phyloP scores from a whole-genome alignment of 2,329 filamentous ascomycete genomes.

The Colletotrichum zoysiae region DNA sequence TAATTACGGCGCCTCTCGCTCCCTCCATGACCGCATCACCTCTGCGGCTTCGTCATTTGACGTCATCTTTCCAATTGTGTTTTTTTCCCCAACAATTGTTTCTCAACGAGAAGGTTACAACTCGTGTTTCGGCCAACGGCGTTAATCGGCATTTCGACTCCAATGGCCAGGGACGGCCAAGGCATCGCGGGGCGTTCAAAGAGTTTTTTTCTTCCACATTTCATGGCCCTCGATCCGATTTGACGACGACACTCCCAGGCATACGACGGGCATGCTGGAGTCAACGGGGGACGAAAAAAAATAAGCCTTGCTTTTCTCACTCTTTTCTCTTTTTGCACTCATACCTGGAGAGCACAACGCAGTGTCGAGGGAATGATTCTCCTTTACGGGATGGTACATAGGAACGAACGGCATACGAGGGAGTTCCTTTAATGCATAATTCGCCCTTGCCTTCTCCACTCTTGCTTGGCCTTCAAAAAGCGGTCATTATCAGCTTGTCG shows the following conservation, averaged over 20 bases:
- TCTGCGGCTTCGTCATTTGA: slow-evolving; percentile 30
- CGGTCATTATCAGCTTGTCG: slow-evolving; percentile 27
- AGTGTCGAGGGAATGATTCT: slow-evolving; percentile 27
- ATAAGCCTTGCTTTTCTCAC: slow-evolving; percentile 26
- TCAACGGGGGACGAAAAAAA: background rate
- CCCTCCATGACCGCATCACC: background rate
- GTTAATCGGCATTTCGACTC: slow-evolving; percentile 34
- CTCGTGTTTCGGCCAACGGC: slow-evolving; percentile 29
- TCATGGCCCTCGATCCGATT: slow-evolving; percentile 23
- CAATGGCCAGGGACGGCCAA: slow-evolving; percentile 29
- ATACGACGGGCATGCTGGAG: slow-evolving; percentile 35
- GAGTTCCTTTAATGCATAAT: slow-evolving; percentile 45
- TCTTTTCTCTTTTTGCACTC: slow-evolving; percentile 18
- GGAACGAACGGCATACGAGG: slow-evolving; percentile 40
- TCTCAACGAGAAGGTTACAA: slow-evolving; percentile 17
- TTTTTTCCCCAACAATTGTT: slow-evolving; percentile 24
- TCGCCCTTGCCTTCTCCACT: slow-evolving; percentile 31
- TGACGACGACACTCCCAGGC: slow-evolving; percentile 27
- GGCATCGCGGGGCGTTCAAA: slow-evolving; percentile 38
- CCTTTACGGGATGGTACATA: slow-evolving; percentile 37
- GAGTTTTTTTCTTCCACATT: slow-evolving; percentile 21
- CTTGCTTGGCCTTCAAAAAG: slow-evolving; percentile 36
- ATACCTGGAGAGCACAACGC: slow-evolving; percentile 36
- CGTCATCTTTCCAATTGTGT: slow-evolving; percentile 37
- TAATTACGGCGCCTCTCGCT: slow-evolving; percentile 43